phyloP scores from a whole-genome alignment of 176 grass and related monocot genomes.

The Oryza australiensis region DNA sequence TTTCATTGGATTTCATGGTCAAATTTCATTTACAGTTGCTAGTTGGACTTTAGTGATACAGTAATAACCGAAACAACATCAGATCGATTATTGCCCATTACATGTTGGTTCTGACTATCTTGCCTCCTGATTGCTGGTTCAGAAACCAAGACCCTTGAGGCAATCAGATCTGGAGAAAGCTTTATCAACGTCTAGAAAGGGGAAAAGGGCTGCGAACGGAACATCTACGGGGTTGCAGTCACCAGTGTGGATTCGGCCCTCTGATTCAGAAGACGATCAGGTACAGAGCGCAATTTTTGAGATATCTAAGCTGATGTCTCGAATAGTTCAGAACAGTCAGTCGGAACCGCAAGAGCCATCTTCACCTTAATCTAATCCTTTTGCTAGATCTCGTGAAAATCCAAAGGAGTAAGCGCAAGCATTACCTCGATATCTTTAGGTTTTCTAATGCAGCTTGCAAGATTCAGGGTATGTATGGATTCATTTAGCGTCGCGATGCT shows the following conservation, averaged over 20 bases:
- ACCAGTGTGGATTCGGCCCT: conserved; percentile 54
- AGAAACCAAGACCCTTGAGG: conserved; percentile 73
- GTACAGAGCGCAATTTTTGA: conserved; percentile 86
- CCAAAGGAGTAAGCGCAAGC: conserved; percentile 46
- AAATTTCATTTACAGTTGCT: conserved; percentile 14
- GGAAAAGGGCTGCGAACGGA: conserved; percentile 44
- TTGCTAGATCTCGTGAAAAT: conserved; percentile 55
- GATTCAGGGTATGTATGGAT: conserved; percentile 31
- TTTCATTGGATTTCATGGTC: background rate
- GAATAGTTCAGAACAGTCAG: conserved; percentile 82
- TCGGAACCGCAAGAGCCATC: conserved; percentile 64
- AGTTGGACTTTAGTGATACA: background rate
- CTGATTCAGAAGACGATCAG: conserved; percentile 80
- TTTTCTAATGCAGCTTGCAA: conserved; percentile 42
- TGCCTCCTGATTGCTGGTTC: conserved; percentile 27
- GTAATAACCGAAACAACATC: background rate
- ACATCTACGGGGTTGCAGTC: conserved; percentile 33
- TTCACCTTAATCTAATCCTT: conserved; percentile 67
- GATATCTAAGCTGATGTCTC: conserved; percentile 96
- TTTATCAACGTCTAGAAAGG: conserved; percentile 72
- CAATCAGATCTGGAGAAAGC: conserved; percentile 83
- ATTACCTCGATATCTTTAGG: conserved; percentile 42
- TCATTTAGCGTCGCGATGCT: conserved; percentile 26
- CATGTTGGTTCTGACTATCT: conserved; percentile 5
- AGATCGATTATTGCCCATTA: background rate